Base-by-base conservation (phyloP, 441 rosid genomes). In the Metrosideros polymorpha region DNA sequence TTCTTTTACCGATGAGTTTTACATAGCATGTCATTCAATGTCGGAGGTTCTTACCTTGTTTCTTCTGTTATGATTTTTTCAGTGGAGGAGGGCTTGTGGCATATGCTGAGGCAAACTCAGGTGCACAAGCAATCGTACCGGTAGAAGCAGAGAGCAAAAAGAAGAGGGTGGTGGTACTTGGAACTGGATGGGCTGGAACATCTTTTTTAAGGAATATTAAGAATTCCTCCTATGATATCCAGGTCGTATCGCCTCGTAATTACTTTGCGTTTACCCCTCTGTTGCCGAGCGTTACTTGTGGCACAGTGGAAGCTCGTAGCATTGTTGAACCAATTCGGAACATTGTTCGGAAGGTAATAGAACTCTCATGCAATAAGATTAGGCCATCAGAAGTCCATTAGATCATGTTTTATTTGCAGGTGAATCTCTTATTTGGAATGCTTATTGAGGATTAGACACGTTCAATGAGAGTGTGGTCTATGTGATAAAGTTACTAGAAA, bases 121-220 rank as follows among this genome's bases (percentile, higher is more conserved):
- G 89, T 35, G 57, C 86, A 3, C 84, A 88, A 42, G 85, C 89
- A 85, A 71, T 88, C 86, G 91, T 88, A 24, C 86, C 89, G 7
- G 59, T 89, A 49, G 93, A 90, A 85, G 88, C 87, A 52, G 93
- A 92, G 89, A 87, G 82, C 86, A 91, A 86, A 93, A 96, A 93
- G 88, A 97, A 95, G 93, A 96, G 92, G 91, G 95, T 98, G 83
- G 98, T 96, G 86, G 97, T 98, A 6, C 96, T 98, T 47, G 99
- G 99, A 77, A 96, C 98, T 71, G 99, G 99, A 29, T 98, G 99
- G 99, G 99, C 99, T 13, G 99, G 96, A 83, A 95, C 96, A 12
- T 94, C 94, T 88, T 98, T 98, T 93, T 89, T 97, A 93, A 96
- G 93, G 94, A 93, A 91, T 82, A 88, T 98, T 61, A 89, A 95